These are phyloP conservation scores for Brassica nigra DNA, from an alignment of 345 rosid species.

Conservation along the genomic window DNA sequence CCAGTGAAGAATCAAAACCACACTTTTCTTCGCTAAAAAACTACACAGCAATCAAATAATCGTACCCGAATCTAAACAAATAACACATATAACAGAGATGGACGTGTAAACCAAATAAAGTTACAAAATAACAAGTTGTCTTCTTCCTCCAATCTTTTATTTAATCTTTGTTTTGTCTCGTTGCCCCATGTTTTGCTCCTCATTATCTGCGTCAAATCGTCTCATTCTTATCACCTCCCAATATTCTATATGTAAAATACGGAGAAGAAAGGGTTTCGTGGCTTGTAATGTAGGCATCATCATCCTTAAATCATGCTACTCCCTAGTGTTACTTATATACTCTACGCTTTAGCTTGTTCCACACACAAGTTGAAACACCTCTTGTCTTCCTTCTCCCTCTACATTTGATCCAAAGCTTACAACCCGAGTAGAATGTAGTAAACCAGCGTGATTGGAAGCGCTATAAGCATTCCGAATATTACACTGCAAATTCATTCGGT, in stretches of 20 bases:
- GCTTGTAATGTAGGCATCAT: constrained; percentile 37
- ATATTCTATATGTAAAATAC: constrained; percentile 23
- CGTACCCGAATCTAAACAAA: constrained; percentile 35
- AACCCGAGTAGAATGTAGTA: constrained; percentile 89
- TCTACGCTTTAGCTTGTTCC: constrained; percentile 26
- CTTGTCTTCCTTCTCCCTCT: constrained; percentile 12
- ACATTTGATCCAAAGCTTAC: constrained; percentile 38
- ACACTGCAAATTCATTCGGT: constrained; percentile 56
- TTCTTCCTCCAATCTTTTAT: constrained; percentile 32
- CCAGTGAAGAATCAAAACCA: constrained; percentile 26
- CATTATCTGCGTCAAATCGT: constrained; percentile 39
- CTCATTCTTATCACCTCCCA: constrained; percentile 23
- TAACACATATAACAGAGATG: constrained; percentile 28
- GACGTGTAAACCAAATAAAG: constrained; percentile 12
- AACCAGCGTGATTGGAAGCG: constrained; percentile 86
- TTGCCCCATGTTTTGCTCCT: constrained; percentile 43
- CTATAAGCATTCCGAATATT: constrained; percentile 94
- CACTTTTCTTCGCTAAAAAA: constrained; percentile 14
- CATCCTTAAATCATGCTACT: constrained; percentile 42
- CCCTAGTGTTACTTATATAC: constrained; percentile 37
- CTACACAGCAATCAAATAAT: constrained; percentile 30
- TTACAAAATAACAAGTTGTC: constrained; percentile 27
- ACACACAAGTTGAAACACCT: constrained; percentile 5
- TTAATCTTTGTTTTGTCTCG: constrained; percentile 18
- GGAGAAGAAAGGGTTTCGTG: constrained; percentile 36